Conservation (phyloP, 2,329 filamentous ascomycete species). For the Paramyrothecium sp. region DNA sequence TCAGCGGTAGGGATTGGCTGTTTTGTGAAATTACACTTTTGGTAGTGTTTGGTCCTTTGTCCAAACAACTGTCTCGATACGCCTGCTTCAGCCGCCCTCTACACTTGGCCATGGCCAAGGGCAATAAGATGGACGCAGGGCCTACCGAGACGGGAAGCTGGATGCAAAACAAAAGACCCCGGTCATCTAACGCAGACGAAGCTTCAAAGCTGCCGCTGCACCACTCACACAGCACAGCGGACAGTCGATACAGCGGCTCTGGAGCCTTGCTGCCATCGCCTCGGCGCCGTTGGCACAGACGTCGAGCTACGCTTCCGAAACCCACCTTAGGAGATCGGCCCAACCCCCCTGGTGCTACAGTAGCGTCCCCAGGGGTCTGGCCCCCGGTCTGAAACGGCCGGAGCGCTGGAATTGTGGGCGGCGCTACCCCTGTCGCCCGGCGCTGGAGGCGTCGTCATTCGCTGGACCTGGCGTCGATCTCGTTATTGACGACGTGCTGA, state of each 20-base stretch:
- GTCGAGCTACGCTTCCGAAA: too few species aligned
- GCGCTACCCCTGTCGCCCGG: neutral
- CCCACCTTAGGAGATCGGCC: neutral
- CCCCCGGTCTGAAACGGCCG: neutral
- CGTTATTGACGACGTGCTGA: neutral
- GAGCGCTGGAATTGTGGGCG: neutral
- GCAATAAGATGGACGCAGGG: neutral
- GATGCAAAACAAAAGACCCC: neutral
- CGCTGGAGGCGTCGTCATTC: neutral
- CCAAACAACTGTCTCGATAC: neutral
- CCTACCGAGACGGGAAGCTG: neutral
- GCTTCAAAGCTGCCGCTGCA: neutral
- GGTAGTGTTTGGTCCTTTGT: neutral
- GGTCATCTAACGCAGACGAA: neutral
- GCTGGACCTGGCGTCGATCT: neutral
- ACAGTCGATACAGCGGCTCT: too few species aligned
- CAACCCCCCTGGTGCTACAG: neutral
- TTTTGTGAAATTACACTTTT: neutral
- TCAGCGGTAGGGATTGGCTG: neutral
- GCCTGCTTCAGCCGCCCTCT: too few species aligned
- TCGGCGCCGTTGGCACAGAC: too few species aligned
- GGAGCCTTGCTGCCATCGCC: too few species aligned
- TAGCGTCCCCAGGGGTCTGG: neutral
- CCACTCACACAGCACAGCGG: too few species aligned
- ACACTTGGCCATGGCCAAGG: too few species aligned